Conservation (phyloP, 2,329 filamentous ascomycete genomes). For the Thermomyces lanuginosus region DNA sequence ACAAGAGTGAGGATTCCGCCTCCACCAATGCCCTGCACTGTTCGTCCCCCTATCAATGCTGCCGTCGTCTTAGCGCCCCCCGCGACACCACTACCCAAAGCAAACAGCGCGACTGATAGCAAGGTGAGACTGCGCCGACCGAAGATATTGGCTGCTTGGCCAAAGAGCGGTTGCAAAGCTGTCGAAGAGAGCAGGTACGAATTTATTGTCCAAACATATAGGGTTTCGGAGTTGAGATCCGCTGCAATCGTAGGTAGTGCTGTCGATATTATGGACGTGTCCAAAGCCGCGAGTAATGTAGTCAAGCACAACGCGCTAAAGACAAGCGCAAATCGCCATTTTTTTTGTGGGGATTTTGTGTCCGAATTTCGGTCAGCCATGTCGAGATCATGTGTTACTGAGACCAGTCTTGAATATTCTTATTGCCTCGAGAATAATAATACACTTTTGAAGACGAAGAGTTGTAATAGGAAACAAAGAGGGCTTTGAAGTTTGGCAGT, state of each 20-base stretch:
- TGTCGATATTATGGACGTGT: conserved; percentile 25
- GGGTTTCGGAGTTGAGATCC: conserved; percentile 16
- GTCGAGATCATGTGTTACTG: too few relatives aligned
- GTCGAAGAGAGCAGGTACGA: conserved; percentile 22
- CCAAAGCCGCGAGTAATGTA: conserved; percentile 19
- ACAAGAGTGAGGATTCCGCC: conserved; percentile 29
- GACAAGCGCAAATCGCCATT: too few relatives aligned
- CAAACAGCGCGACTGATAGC: conserved; percentile 31
- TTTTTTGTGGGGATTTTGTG: too few relatives aligned
- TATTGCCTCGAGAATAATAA: too few relatives aligned
- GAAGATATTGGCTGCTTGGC: conserved; percentile 37
- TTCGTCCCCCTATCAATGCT: conserved; percentile 40
- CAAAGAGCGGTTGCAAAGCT: conserved; percentile 35
- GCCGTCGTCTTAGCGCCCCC: conserved; percentile 30
- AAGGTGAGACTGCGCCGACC: conserved; percentile 33
- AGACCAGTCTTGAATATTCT: too few relatives aligned
- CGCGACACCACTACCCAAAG: conserved; percentile 37
- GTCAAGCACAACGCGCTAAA: conserved; percentile 13
- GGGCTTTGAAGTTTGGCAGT: too few relatives aligned
- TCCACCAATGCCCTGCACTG: conserved; percentile 37
- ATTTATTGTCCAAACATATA: conserved; percentile 23
- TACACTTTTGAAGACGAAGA: too few relatives aligned
- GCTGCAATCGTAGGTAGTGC: conserved; percentile 25
- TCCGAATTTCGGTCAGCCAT: too few relatives aligned
- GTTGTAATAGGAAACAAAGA: too few relatives aligned